Evolutionary conservation across 805 yeast species (phyloP).

Genomic region (Pichia thaimueangensis): DNA sequence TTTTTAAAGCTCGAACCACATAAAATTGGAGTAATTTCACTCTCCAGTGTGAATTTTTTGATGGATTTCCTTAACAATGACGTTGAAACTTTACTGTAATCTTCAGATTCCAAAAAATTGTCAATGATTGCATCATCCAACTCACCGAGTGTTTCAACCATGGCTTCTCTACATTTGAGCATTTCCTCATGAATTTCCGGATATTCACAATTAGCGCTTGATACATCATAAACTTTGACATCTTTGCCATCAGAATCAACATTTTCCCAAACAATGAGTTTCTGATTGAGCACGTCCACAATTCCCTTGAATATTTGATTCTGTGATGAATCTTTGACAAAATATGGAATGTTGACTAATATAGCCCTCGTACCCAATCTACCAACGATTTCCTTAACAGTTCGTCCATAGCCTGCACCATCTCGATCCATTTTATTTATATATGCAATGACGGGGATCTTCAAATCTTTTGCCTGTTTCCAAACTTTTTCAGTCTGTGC

Average conservation of each 20-base stretch:
- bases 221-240: constrained; percentile 42
- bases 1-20: constrained; percentile 92
- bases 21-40: constrained; percentile 65
- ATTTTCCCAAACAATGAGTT: constrained; percentile 45
- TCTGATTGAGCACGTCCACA: constrained; percentile 64
- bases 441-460: constrained; percentile 71
- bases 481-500: constrained; percentile 98
- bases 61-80: constrained; percentile 52
- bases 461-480: constrained; percentile 67
- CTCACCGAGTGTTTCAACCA: constrained; percentile 80
- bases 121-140: constrained; percentile 73
- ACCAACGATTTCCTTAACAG: constrained; percentile 75
- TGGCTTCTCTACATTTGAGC: constrained; percentile 56
- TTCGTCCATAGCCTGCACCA: constrained; percentile 91
- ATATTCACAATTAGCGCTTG: constrained; percentile 18
- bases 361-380: constrained; percentile 71
- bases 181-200: constrained; percentile 43
- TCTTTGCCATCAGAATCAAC: constrained; percentile 41
- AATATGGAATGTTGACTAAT: constrained; percentile 72
- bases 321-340: constrained; percentile 36
- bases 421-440: constrained; percentile 94
- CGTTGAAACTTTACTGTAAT: constrained; percentile 60
- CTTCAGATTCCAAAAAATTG: constrained; percentile 67
- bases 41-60: constrained; percentile 52
- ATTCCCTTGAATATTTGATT: constrained; percentile 56